Evolutionary conservation across 2,329 filamentous ascomycete genomes (phyloP), one percentile per base, ranked within the genome.

Genomic region (Fusarium torulosum): DNA sequence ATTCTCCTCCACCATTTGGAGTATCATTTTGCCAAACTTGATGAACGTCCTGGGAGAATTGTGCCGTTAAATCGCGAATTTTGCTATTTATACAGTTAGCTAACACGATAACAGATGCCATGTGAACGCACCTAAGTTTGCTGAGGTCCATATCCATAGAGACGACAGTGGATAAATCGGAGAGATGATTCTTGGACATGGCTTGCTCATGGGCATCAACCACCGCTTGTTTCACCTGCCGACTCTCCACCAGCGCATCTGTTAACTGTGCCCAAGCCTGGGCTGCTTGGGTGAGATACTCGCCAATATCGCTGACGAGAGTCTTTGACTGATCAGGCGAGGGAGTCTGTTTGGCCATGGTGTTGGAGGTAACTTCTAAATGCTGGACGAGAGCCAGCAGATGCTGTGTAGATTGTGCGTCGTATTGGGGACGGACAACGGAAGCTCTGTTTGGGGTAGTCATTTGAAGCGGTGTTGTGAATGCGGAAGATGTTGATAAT

Each of bases 261-360:
- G 77, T 77, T 35, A 79, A 59, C 15, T 70, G 67, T 6, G 76
- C 73, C 77, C 75, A 78, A 27, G 75, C 65, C 19, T 71, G 57
- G 17, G 77, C 76, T 6, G 76, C 76, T 15, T 74, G 73, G 17
- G 67, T 70, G 15, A 79, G 60, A 38, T 79, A 79, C 17, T 79
- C 77, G n/a, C 77, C 77, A 53, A 79, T 72, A 21, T 79, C 75
- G 29, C 59, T 63, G 42, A 79, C 70, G 11, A 79, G 45, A 15
- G 72, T 75, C 4, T 70, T 67, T 21, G 49, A 38, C n/a, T 59
- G 56, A 8, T 63, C 53, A 40, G 60, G n/a, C 2, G 56, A 45
- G 10, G 56, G 38, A 4, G 51, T 21, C 17, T 65, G 63, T 13
- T 59, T 70, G 31, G 67, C 45, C 66, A 67, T 70, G 25, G 37